Conservation (phyloP, 108 stramenopile genomes). For the Pseudonitzschia multistriata region DNA sequence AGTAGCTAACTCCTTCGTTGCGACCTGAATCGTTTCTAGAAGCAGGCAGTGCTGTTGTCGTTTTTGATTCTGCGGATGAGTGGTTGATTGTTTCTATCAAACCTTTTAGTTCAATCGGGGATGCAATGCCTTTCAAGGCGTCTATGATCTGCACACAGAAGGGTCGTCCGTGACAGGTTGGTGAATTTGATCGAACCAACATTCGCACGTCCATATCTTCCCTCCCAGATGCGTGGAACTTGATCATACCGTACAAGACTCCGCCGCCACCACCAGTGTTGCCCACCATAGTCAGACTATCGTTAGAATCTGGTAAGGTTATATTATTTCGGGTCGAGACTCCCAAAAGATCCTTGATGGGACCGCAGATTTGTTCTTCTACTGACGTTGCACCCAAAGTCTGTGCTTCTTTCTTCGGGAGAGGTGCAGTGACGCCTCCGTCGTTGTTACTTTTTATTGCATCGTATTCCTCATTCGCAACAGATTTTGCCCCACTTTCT, state of each 20-base stretch:
- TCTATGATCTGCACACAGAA: conserved; percentile 83
- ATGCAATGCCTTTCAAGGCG: conserved; percentile 39
- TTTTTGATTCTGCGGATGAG: neutral
- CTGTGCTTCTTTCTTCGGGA: conserved; percentile 17
- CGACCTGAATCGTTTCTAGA: neutral
- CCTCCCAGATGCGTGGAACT: conserved; percentile 87
- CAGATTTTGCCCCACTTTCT: neutral
- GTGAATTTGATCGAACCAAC: conserved; percentile 53
- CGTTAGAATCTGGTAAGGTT: neutral
- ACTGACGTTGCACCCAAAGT: conserved; percentile 70
- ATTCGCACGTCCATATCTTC: conserved; percentile 93
- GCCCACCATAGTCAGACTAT: neutral
- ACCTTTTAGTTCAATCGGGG: conserved; percentile 31
- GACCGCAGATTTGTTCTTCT: conserved; percentile 73
- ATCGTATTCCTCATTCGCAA: neutral
- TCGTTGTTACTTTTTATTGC: neutral
- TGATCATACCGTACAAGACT: conserved; percentile 67
- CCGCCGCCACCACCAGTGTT: neutral
- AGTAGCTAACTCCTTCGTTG: conserved; percentile 17
- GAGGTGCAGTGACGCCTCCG: neutral
- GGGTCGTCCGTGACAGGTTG: conserved; percentile 54
- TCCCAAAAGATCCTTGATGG: conserved; percentile 45
- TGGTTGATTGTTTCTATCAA: conserved; percentile 53
- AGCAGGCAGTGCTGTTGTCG: neutral
- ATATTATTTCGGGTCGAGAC: conserved; percentile 63